Evolutionary conservation across 2,329 filamentous ascomycete species (phyloP), one percentile per base, ranked within the genome.

Genomic region (Stromatinia cepivora): DNA sequence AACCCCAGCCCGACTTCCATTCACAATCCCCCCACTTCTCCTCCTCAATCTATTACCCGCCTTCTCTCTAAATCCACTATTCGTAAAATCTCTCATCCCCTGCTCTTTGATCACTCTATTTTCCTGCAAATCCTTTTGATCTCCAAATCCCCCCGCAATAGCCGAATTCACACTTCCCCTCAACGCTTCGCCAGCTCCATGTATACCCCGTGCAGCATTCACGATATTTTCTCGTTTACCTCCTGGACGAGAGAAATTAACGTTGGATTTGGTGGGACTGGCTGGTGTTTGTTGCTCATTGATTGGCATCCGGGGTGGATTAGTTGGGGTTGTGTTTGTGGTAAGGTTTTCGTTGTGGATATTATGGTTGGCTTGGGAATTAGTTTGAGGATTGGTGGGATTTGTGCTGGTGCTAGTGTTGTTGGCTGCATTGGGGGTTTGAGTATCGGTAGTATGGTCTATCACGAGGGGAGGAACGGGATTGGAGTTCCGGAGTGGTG

Each of bases 21-120:
- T 66, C 13, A 34, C 22, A 34, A 50, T 63, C 8, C 66, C 57
- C 34, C 45, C 31, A 13, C 54, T 46, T 39, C 57, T 61, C 34
- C 54, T 62, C 66, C 88, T 86, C 25, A 88, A 79, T 3, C 88
- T 86, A 68, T 88, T 87, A 80, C 97, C 93, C 3, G 94, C 94
- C 79, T 97, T 97, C 80, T 97, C 94, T 1, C 97, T 93, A 88
- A 97, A 94, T 25, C 94, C 94, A 75, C 92, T 95, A 46, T 39
- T 42, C 11, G 28, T 57, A 10, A 54, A 66, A 22, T 69, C 67
- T 5, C 52, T 66, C 52, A 69, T 48, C 4, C 67, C 67, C 63
- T 66, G 59, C 54, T 58, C 67, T 42, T 69, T 69, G 5, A 66
- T 50, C 7, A 11, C 54, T 17, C 28, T n/a, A 31, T 69, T 65